Percentiles rank a stretch among this genome's conserved stretches.
Conservation (phyloP, 1,139 yeast species). For the Geotrichum phurueaensis region DNA sequence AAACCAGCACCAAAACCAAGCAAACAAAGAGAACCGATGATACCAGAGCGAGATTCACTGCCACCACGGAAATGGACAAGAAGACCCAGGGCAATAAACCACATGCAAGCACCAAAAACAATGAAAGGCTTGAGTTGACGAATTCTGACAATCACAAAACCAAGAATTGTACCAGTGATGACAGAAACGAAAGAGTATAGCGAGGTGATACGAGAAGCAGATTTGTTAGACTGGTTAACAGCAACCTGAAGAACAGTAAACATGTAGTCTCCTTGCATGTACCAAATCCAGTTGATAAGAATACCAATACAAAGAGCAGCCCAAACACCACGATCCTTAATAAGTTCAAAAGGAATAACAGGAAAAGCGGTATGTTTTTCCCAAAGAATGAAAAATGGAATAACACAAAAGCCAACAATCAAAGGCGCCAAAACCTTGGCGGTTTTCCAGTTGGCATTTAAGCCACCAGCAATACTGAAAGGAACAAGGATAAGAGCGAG, state of each 20-base stretch:
- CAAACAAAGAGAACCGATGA: constrained; percentile 60
- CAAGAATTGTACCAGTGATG: constrained; percentile 55
- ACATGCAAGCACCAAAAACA: constrained; percentile 48
- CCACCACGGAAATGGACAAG: constrained; percentile 54
- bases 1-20: constrained; percentile 71
- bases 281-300: constrained; percentile 53
- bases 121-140: constrained; percentile 57
- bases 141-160: constrained; percentile 47
- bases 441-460: constrained; percentile 44
- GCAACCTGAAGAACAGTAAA: constrained; percentile 61
- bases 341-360: constrained; percentile 50
- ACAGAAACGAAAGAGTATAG: constrained; percentile 61
- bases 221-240: constrained; percentile 48
- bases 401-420: constrained; percentile 52
- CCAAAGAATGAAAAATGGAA: constrained; percentile 52
- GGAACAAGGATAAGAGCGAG: constrained; percentile 49
- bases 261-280: constrained; percentile 64
- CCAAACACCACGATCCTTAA: constrained; percentile 65
- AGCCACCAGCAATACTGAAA: constrained; percentile 59
- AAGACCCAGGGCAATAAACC: constrained; percentile 57
- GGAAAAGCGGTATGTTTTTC: constrained; percentile 53
- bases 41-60: constrained; percentile 45
- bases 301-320: constrained; percentile 53
- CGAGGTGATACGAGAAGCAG: constrained; percentile 62
- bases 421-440: constrained; percentile 60